These are phyloP conservation scores for Monilinia aucupariae DNA, from an alignment of 2,329 filamentous ascomycete genomes.

Conservation along the genomic window DNA sequence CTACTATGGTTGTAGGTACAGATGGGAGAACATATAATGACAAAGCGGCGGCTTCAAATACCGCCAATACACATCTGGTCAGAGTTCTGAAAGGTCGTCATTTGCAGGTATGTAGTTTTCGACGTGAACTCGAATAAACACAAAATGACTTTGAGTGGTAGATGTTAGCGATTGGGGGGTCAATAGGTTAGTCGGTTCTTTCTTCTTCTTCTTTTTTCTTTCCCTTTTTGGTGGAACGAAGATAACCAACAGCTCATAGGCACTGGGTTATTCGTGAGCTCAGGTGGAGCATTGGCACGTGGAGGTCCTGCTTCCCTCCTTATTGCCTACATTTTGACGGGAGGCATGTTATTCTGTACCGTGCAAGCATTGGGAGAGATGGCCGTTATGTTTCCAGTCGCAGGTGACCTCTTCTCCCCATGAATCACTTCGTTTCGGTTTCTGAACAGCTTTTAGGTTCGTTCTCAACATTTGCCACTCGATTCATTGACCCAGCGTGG, in stretches of 20 bases:
- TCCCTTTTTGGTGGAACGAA: too few relatives aligned
- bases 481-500: slow-evolving; percentile 93
- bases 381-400: slow-evolving; percentile 86
- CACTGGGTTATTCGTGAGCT: slow-evolving; percentile 83
- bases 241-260: slow-evolving; percentile 41
- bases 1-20: slow-evolving; percentile 20
- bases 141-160: slow-evolving; percentile 42
- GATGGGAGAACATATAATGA: slow-evolving; percentile 51
- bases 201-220: too few relatives aligned
- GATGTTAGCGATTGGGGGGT: slow-evolving; percentile 96
- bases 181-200: slow-evolving; percentile 58
- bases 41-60: slow-evolving; percentile 55
- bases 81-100: slow-evolving; percentile 77
- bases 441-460: slow-evolving; percentile 41
- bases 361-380: slow-evolving; percentile 90
- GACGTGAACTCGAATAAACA: background rate
- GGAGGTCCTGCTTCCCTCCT: slow-evolving; percentile 76
- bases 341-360: slow-evolving; percentile 83
- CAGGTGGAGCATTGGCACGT: slow-evolving; percentile 61
- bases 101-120: slow-evolving; percentile 39
- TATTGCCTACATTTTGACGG: slow-evolving; percentile 73
- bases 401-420: slow-evolving; percentile 46
- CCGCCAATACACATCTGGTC: slow-evolving; percentile 68
- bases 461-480: slow-evolving; percentile 85
- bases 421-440: background rate